These are phyloP conservation scores for Penicillium tannophilum DNA, from an alignment of 495 filamentous ascomycete genomes.

Conservation along the genomic window DNA sequence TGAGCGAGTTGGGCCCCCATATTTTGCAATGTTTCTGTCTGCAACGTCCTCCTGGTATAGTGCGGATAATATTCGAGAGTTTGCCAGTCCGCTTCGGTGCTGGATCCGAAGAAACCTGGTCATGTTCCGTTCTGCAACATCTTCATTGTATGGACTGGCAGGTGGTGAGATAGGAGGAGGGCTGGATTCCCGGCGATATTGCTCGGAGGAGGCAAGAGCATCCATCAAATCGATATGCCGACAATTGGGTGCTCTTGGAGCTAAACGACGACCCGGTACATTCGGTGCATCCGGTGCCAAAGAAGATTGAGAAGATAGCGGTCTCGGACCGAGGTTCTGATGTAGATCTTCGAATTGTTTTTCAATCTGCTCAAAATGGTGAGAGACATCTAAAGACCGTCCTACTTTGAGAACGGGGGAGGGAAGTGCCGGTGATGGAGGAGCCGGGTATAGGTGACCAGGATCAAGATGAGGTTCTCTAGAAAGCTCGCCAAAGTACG, in stretches of 20 bases:
- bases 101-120: slow-evolving; percentile 36
- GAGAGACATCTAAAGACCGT: slow-evolving; percentile 27
- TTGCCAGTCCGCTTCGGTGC: slow-evolving; percentile 16
- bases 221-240: slow-evolving; percentile 49
- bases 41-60: slow-evolving; percentile 50
- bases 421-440: slow-evolving; percentile 18
- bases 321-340: slow-evolving; percentile 33
- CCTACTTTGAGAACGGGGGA: slow-evolving; percentile 20
- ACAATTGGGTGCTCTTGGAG: slow-evolving; percentile 21
- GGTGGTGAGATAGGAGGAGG: slow-evolving; percentile 29
- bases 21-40: slow-evolving; percentile 44
- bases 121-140: slow-evolving; percentile 52
- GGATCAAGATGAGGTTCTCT: slow-evolving; percentile 13
- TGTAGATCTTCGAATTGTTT: slow-evolving; percentile 46
- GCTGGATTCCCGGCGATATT: slow-evolving; percentile 3
- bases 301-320: slow-evolving; percentile 32
- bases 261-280: not conserved
- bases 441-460: slow-evolving; percentile 10
- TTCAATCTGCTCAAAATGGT: slow-evolving; percentile 43
- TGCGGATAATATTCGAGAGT: slow-evolving; percentile 9
- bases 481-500: slow-evolving; percentile 12
- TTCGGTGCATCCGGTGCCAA: slow-evolving; percentile 21
- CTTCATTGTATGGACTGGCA: slow-evolving; percentile 47
- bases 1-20: slow-evolving; percentile 24
- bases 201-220: slow-evolving; percentile 37